Evolutionary conservation across 2,329 filamentous ascomycete genomes (phyloP).

Genomic region (Coniella vitis): DNA sequence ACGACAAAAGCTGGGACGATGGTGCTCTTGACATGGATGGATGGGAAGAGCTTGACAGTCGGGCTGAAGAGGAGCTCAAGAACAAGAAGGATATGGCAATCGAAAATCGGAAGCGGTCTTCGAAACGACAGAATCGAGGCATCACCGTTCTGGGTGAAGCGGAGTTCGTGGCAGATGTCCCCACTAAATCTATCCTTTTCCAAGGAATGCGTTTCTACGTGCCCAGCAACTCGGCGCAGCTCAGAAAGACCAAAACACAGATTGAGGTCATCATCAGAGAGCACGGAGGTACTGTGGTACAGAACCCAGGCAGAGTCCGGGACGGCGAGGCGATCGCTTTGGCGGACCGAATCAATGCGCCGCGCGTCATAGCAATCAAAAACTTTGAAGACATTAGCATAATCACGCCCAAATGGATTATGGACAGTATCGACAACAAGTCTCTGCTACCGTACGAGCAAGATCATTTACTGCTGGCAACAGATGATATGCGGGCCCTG

Average conservation of each 20-base stretch:
- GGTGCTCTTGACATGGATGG: conserved; percentile 67
- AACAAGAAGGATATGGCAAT: conserved; percentile 72
- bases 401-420: conserved; percentile 72
- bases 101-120: conserved; percentile 55
- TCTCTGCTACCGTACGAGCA: conserved; percentile 58
- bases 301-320: conserved; percentile 57
- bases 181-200: conserved; percentile 59
- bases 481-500: conserved; percentile 44
- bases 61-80: conserved; percentile 62
- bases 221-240: conserved; percentile 65
- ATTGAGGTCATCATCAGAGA: conserved; percentile 76
- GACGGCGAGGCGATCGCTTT: conserved; percentile 65
- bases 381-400: conserved; percentile 56
- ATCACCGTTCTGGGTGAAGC: conserved; percentile 64
- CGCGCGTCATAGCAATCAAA: conserved; percentile 16
- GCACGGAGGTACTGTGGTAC: conserved; percentile 73
- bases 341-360: conserved; percentile 76
- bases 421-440: conserved; percentile 65
- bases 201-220: conserved; percentile 74
- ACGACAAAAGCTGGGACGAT: conserved; percentile 78
- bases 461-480: conserved; percentile 66
- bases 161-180: conserved; percentile 26
- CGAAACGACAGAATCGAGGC: conserved; percentile 61
- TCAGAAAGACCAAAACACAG: conserved; percentile 72
- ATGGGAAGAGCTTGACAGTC: conserved; percentile 64